Base-by-base conservation (phyloP, 2,329 filamentous ascomycete genomes). In the Aspergillus vadensis region DNA sequence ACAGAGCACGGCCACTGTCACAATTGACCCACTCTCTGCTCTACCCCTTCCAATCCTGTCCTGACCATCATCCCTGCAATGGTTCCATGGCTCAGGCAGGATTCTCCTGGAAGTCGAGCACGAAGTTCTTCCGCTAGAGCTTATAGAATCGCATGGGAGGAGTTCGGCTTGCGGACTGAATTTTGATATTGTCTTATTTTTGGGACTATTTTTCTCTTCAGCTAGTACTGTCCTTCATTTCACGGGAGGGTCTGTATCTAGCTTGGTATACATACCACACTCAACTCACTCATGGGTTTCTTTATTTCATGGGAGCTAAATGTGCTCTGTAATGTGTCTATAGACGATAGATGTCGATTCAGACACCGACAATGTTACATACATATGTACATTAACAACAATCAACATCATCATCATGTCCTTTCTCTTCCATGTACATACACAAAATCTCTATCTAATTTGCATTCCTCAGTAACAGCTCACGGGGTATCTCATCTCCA, bases 141-240 rank as follows among this genome's bases (percentile, higher is more conserved):
- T 44, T 30, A 32, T 52, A 52, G 32, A 51, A 53, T 27, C 14
- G 48, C 48, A 58, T 58, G 56, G 48, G 32, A 50, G 56, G 56
- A 43, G 56, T 58, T 51, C 10, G 32, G 36, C 48, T 23, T 21
- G 19, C 51, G 32, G 23, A 5, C 17, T 21, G 21, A 7, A 15
- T 50, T 51, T 19, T 32, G n/a, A 32, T 43, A 12, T 15, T 25
- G 12, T 43, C 17, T 43, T 52, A 9, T 55, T 32, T 50, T 55
- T 27, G 41, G 30, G 41, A 30, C 19, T 44, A 27, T 30, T 19
- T 32, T 30, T 25, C 7, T 25, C 23, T 23, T 25, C 25, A 44
- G n/a, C 27, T 50, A 30, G 25, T 32, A 15, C 47, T 50, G 47
- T 32, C 47, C 9, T 32, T n/a, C n/a, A 4, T 2, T 3, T 23